Evolutionary conservation across 2,329 filamentous ascomycete species (phyloP).

Genomic region (Diaporthe ampelina): DNA sequence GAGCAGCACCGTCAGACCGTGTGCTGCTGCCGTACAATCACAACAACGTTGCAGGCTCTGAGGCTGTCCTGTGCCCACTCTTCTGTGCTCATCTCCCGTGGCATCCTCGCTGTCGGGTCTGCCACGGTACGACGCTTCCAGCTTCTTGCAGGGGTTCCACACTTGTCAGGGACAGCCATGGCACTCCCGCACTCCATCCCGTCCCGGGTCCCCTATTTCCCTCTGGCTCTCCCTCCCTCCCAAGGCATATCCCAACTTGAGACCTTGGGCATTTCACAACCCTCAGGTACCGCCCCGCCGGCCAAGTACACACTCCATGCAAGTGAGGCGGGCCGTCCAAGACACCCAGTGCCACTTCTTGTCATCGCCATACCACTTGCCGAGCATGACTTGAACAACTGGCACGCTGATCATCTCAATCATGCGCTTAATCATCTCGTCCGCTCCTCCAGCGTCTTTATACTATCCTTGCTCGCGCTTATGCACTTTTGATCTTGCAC

Average conservation of each 20-base stretch:
- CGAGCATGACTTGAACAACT: slow-evolving; percentile 37
- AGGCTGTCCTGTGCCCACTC: slow-evolving; percentile 29
- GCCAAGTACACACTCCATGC: slow-evolving; percentile 29
- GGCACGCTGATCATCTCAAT: slow-evolving; percentile 36
- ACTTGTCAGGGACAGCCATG: slow-evolving; percentile 35
- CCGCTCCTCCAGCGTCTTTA: slow-evolving; percentile 1
- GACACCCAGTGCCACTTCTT: slow-evolving; percentile 34
- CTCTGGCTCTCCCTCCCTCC: slow-evolving; percentile 3
- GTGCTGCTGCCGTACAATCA: neutral
- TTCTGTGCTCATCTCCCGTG: slow-evolving; percentile 31
- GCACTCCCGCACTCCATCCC: slow-evolving; percentile 26
- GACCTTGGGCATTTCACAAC: slow-evolving; percentile 21
- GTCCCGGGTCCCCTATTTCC: slow-evolving; percentile 15
- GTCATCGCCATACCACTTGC: slow-evolving; percentile 23
- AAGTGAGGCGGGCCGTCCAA: slow-evolving; percentile 38
- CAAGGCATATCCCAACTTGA: slow-evolving; percentile 35
- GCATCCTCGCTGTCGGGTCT: slow-evolving; percentile 21
- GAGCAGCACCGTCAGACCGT: neutral
- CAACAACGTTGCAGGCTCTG: neutral
- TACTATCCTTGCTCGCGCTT: slow-evolving; percentile 34
- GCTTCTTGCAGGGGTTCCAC: slow-evolving; percentile 19
- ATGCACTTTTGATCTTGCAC: slow-evolving; percentile 32
- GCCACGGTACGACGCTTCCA: slow-evolving; percentile 19
- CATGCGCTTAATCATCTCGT: slow-evolving; percentile 36
- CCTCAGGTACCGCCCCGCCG: slow-evolving; percentile 23